Evolutionary conservation across 495 filamentous ascomycete genomes (phyloP).

Genomic region (Penicillium cinerascens): DNA sequence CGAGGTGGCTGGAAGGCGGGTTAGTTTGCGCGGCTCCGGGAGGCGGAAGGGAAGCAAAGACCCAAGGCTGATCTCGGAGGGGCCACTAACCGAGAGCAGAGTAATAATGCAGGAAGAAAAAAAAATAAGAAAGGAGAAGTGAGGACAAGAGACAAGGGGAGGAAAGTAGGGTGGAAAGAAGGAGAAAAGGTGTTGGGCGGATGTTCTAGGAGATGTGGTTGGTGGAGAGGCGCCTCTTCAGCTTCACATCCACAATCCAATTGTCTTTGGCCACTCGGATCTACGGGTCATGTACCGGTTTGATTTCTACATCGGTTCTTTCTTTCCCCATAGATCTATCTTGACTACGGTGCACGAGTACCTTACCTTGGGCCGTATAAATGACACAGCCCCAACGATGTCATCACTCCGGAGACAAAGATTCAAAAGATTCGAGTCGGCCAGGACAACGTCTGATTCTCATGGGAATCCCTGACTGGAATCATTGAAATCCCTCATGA

Average conservation of each 20-base stretch:
- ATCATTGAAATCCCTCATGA: background rate
- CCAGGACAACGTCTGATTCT: background rate
- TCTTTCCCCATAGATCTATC: background rate
- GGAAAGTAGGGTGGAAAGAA: conserved; percentile 18
- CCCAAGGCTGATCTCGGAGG: conserved; percentile 17
- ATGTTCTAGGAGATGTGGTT: conserved; percentile 29
- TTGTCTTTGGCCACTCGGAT: conserved; percentile 3
- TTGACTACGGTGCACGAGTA: background rate
- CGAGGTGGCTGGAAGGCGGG: conserved; percentile 53
- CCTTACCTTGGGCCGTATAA: background rate
- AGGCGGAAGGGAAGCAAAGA: conserved; percentile 12
- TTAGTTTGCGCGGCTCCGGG: conserved; percentile 41
- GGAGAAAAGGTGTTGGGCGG: conserved; percentile 27
- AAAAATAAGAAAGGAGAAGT: conserved; percentile 31
- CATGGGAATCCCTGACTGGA: background rate
- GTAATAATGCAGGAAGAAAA: conserved; percentile 12
- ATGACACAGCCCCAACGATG: conserved; percentile 25
- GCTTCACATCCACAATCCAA: conserved; percentile 26
- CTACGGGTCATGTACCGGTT: background rate
- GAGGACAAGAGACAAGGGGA: conserved; percentile 17
- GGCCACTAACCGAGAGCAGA: conserved; percentile 14
- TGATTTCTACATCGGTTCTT: background rate
- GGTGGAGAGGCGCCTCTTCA: conserved; percentile 22
- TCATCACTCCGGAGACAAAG: conserved; percentile 15
- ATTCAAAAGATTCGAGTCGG: background rate